Percentiles rank a stretch among this genome's conserved stretches.
Evolutionary conservation across 1,284 basidiomycete species (phyloP).

Genomic region (Rhizoctonia solani): DNA sequence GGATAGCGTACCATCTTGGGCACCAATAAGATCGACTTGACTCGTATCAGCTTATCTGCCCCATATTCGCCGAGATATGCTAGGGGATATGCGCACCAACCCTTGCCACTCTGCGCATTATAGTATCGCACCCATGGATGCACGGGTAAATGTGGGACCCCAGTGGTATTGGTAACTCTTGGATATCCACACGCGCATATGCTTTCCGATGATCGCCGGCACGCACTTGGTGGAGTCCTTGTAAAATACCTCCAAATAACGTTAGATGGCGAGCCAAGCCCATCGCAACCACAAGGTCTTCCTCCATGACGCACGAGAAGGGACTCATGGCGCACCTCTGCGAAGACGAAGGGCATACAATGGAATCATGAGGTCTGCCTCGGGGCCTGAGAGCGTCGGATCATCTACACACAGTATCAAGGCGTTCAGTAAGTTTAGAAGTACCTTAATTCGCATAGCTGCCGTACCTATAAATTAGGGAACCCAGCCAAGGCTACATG

Average conservation of each 20-base stretch:
- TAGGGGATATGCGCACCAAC: neutral
- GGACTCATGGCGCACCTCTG: neutral
- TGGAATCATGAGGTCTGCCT: neutral
- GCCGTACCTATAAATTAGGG: no score
- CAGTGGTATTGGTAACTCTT: no score
- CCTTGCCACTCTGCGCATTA: neutral
- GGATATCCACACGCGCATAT: neutral
- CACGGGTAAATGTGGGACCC: no score
- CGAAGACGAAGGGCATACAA: neutral
- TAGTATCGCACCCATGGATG: no score
- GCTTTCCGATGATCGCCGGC: neutral
- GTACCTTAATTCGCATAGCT: no score
- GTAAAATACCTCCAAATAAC: neutral
- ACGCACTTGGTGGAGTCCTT: neutral
- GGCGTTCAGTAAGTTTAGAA: no score
- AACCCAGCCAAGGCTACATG: no score
- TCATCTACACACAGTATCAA: no score
- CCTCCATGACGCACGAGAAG: neutral
- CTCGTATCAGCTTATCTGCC: neutral
- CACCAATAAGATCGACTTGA: neutral
- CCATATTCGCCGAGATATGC: neutral
- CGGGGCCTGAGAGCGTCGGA: neutral
- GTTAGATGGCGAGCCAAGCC: slow-evolving; percentile 4
- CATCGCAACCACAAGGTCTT: neutral
- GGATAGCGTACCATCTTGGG: neutral